Evolutionary conservation across 164 flowering plant species (phyloP).

Genomic region (Stephania yunnanensis): DNA sequence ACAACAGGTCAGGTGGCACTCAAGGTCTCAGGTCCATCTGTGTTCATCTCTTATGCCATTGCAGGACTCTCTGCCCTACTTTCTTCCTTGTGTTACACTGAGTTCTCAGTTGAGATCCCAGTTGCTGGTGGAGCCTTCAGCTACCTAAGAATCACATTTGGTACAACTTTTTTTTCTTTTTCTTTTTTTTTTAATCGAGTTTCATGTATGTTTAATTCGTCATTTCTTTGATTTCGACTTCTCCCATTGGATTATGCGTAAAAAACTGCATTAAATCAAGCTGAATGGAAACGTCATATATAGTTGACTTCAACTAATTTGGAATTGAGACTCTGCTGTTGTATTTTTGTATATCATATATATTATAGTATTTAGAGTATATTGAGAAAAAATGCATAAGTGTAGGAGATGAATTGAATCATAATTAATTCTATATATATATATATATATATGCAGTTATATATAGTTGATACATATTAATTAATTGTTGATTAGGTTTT

Average conservation of each 20-base stretch:
- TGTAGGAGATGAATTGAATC: too few relatives aligned
- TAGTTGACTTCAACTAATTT: too few relatives aligned
- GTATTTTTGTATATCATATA: too few relatives aligned
- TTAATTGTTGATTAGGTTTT: not conserved
- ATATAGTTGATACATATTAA: not conserved
- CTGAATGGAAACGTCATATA: too few relatives aligned
- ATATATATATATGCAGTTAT: not conserved
- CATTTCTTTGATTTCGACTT: too few relatives aligned
- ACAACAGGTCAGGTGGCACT: conserved; percentile 70
- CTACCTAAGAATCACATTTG: conserved; percentile 80
- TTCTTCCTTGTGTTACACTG: conserved; percentile 90
- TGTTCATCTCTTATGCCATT: conserved; percentile 64
- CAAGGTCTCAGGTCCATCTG: conserved; percentile 66
- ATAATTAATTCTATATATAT: not conserved
- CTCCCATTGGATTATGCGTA: too few relatives aligned
- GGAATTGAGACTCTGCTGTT: too few relatives aligned
- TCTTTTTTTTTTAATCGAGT: too few relatives aligned
- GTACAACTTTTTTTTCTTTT: conserved; percentile 7
- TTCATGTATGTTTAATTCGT: too few relatives aligned
- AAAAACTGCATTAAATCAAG: too few relatives aligned
- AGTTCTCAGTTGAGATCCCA: conserved; percentile 77
- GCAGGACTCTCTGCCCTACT: conserved; percentile 87
- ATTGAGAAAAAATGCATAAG: too few relatives aligned
- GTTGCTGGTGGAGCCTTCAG: conserved; percentile 99
- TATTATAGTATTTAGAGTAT: too few relatives aligned